Base-by-base conservation (phyloP, 2,329 filamentous ascomycete genomes). In the Ascochyta rabiei region DNA sequence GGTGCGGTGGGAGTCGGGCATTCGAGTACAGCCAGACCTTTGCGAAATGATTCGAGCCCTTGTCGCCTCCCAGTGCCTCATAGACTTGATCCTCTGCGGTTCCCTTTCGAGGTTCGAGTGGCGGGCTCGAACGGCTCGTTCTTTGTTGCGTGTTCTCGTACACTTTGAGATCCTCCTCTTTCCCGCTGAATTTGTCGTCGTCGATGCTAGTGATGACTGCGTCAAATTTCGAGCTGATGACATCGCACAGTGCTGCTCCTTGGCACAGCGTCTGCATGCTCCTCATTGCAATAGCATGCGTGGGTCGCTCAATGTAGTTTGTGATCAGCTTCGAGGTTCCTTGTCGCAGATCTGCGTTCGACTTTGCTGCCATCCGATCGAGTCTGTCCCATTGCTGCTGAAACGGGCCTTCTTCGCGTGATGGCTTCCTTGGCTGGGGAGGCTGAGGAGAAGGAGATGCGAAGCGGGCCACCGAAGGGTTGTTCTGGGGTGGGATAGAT, bases 21-120 rank as follows among this genome's bases (percentile, higher is more conserved):
- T 96, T 96, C 40, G 85, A 82, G 70, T 96, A 96, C 1, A 87
- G 76, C 66, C 91, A 88, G 13, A 91, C 89, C 72, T 95, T 96
- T 13, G 86, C 82, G 63, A 92, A 91, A 68, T 69, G 62, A 48
- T 74, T 74, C 26, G 69, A 71, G 15, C 63, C 66, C 47, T 65
- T 68, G 12, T 60, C 58, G 16, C 49, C 56, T 16, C 52, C 53
- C 10, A 60, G 40, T 43, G 59, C 60, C 10, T 57, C 48, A n/a
- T 61, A 56, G 13, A 62, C 56, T 23, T 61, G 52, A 21, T 63
- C 56, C 19, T 59, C 52, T 33, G 46, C 43, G 13, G 55, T 59
- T 10, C 55, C 53, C 46, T 59, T 64, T 8, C 56, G 33, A 12
- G 51, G 56, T 26, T 49, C 57, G 1, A 57, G 49, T n/a, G 61